Evolutionary conservation across 768 basidiomycete species (phyloP).

Genomic region (Agrocybe praecox): DNA sequence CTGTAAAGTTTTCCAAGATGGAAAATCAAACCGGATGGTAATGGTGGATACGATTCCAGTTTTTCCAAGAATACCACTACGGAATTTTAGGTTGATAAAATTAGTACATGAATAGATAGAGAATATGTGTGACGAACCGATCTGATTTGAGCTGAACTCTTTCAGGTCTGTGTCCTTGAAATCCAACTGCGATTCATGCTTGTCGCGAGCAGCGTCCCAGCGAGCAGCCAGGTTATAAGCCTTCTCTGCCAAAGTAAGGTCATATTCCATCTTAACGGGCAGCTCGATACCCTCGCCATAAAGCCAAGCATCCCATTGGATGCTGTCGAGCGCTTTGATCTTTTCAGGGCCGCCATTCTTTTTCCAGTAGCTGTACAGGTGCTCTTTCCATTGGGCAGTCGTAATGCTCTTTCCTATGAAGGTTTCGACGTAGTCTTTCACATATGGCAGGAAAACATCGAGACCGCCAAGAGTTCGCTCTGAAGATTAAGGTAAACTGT

Average conservation of each 20-base stretch:
- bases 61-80: conserved; percentile 85
- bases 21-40: conserved; percentile 60
- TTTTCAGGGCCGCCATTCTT: conserved; percentile 61
- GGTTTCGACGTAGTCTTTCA: conserved; percentile 78
- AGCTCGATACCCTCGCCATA: conserved; percentile 77
- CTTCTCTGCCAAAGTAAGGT: conserved; percentile 66
- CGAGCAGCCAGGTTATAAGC: conserved; percentile 72
- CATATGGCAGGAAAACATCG: conserved; percentile 83
- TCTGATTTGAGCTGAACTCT: conserved; percentile 83
- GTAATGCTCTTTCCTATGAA: conserved; percentile 85
- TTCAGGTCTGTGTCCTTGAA: conserved; percentile 66
- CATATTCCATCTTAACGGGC: conserved; percentile 77
- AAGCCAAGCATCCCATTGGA: conserved; percentile 88
- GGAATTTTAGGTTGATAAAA: not conserved
- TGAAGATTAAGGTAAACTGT: conserved; percentile 19
- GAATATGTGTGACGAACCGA: conserved; percentile 43
- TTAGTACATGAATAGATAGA: not conserved
- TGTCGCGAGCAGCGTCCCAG: conserved; percentile 70
- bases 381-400: conserved; percentile 81
- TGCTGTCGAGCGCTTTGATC: conserved; percentile 61
- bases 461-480: conserved; percentile 80
- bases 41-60: conserved; percentile 60
- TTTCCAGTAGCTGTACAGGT: conserved; percentile 73
- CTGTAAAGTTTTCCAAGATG: conserved; percentile 61
- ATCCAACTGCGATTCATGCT: conserved; percentile 52